Conservation (phyloP, 805 yeast species). For the Dipodascopsis uninucleata region DNA sequence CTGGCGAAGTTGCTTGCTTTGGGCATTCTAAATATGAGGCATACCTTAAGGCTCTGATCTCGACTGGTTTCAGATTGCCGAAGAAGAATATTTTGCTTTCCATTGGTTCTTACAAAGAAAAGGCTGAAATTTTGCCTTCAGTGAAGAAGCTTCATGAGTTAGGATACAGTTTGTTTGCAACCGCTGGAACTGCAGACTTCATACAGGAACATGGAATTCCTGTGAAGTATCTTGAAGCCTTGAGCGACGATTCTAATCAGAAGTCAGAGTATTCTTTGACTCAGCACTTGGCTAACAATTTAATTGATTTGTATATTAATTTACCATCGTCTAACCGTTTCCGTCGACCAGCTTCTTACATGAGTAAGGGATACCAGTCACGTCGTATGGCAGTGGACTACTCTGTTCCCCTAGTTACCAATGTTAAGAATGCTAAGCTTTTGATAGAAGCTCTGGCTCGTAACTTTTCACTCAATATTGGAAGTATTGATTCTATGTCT, state of each 20-base stretch:
- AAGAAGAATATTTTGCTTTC: conserved; percentile 91
- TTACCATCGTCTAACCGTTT: conserved; percentile 94
- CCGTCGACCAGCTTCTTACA: conserved; percentile 98
- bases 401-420: conserved; percentile 95
- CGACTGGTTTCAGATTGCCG: conserved; percentile 94
- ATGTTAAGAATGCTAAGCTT: conserved; percentile 94
- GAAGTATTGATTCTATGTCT: conserved; percentile 82
- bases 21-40: conserved; percentile 97
- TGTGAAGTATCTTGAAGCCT: conserved; percentile 88
- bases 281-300: conserved; percentile 92
- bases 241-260: conserved; percentile 47
- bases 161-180: conserved; percentile 90
- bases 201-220: conserved; percentile 92
- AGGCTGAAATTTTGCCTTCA: conserved; percentile 85
- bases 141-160: conserved; percentile 73
- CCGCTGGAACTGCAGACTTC: conserved; percentile 99
- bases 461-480: conserved; percentile 51
- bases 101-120: conserved; percentile 95
- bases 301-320: conserved; percentile 93
- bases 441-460: conserved; percentile 85
- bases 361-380: conserved; percentile 94
- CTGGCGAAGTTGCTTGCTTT: conserved; percentile 97
- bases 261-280: conserved; percentile 92
- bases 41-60: conserved; percentile 85
- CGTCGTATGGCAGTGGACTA: conserved; percentile 99